Percentiles rank a stretch among this genome's conserved stretches.
These are phyloP conservation scores for Cryphonectria parasitica DNA, from an alignment of 2,329 filamentous ascomycete genomes.

Conservation along the genomic window DNA sequence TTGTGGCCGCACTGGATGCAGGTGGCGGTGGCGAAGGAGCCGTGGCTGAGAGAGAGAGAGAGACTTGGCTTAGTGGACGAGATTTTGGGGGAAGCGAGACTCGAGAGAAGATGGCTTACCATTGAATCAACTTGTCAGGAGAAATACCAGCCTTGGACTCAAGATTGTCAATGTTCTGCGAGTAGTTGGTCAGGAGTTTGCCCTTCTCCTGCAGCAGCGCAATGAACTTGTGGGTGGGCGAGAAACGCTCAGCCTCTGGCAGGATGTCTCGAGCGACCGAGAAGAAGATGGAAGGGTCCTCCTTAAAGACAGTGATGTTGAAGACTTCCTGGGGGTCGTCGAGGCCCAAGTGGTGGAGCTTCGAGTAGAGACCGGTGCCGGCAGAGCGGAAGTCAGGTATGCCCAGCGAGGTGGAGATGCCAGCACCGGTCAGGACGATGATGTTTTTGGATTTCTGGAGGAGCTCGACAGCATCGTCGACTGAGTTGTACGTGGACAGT, in stretches of 20 bases:
- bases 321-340: conserved; percentile 94
- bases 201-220: conserved; percentile 82
- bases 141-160: conserved; percentile 84
- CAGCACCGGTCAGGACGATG: conserved; percentile 91
- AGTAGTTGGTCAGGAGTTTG: conserved; percentile 95
- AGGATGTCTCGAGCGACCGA: conserved; percentile 88
- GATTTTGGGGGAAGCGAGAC: not conserved
- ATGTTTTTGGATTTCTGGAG: conserved; percentile 79
- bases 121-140: conserved; percentile 85
- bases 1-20: conserved; percentile 81
- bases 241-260: conserved; percentile 77
- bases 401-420: conserved; percentile 93
- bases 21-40: conserved; percentile 89
- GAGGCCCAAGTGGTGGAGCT: conserved; percentile 76
- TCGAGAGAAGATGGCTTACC: conserved; percentile 40
- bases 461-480: conserved; percentile 84
- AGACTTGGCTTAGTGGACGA: not conserved
- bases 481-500: conserved; percentile 76
- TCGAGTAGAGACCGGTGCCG: conserved; percentile 87
- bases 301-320: conserved; percentile 82
- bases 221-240: conserved; percentile 94
- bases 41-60: conserved; percentile 56
- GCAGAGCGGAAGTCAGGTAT: conserved; percentile 98
- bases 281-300: conserved; percentile 90
- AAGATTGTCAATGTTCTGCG: conserved; percentile 97